These are phyloP conservation scores for Pleoardoris graminearum DNA, from an alignment of 2,329 filamentous ascomycete genomes.

Conservation along the genomic window DNA sequence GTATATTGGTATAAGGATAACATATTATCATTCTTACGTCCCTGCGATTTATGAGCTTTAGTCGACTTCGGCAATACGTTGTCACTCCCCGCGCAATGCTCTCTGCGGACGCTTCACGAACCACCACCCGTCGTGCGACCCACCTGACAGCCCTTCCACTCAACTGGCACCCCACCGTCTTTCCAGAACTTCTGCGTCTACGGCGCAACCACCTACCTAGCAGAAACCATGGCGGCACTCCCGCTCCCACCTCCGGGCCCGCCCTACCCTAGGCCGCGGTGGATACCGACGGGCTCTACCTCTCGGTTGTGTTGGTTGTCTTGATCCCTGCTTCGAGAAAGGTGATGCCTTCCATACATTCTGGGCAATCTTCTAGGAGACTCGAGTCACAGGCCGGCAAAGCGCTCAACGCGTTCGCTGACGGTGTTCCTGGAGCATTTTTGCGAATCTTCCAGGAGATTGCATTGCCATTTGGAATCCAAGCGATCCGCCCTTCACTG, in stretches of 20 bases:
- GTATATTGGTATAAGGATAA: too few species aligned
- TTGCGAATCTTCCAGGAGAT: background rate
- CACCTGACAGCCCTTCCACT: slow-evolving; percentile 4
- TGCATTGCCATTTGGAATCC: slow-evolving; percentile 11
- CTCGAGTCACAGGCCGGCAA: too few species aligned
- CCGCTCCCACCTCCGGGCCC: slow-evolving; percentile 5
- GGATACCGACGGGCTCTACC: slow-evolving; percentile 19
- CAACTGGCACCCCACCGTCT: background rate
- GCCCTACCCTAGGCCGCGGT: background rate
- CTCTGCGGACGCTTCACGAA: background rate
- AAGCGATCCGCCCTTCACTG: too few species aligned
- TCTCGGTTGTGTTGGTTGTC: slow-evolving; percentile 15
- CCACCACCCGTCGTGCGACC: slow-evolving; percentile 2
- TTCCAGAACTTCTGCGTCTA: background rate
- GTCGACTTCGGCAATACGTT: background rate
- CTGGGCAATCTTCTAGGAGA: background rate
- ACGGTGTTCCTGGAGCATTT: background rate
- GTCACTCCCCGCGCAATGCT: background rate
- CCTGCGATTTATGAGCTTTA: too few species aligned
- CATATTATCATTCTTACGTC: too few species aligned
- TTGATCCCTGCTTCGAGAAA: slow-evolving; percentile 6
- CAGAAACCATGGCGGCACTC: slow-evolving; percentile 3
- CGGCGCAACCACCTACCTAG: background rate
- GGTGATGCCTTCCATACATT: background rate
- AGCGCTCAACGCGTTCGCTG: too few species aligned